Base-by-base conservation (phyloP, 441 rosid species). In the Theobroma grandiflorum region DNA sequence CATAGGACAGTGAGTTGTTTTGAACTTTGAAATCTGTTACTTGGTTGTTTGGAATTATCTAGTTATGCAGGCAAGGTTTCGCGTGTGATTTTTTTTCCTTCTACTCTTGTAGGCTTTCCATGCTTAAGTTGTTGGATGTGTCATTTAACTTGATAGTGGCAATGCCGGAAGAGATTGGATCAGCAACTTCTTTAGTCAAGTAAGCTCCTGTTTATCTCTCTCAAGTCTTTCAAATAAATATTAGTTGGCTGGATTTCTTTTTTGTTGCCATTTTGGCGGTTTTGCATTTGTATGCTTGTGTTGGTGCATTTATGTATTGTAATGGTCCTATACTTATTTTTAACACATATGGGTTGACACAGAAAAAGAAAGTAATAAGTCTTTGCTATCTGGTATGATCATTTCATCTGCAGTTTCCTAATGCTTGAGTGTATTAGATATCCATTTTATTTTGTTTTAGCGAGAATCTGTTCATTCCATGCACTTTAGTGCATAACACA, bases 161-260 rank as follows among this genome's bases (percentile, higher is more conserved):
- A 79, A 58, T 94, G 33, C 98, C 99, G 20, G 98, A 90, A 16
- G 92, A 88, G 82, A 93, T 96, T 79, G 97, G 98, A 84, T 91
- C 88, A 0, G 95, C 94, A 49, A 75, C 91, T 84, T 86, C 97
- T 83, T 95, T 96, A 67, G 94, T 96, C 87, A 96, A 93, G 99
- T 96, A 89, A 53, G 95, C 71, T 33, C 10, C 75, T 77, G 76
- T 76, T 61, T 49, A 37, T 72, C 78, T 53, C 73, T 20, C 45
- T 6, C 12, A 35, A 9, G 47, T 20, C 61, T 52, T 7, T 33
- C 61, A 8, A 71, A 50, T 31, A 71, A n/a, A 49, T 11, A 50
- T 50, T 50, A 71, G 75, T n/a, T 18, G 43, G 16, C 26, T 50
- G 20, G 59, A 11, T 61, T 16, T 20, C 18, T 3, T 26, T 38